These are phyloP conservation scores for Leccinellum albellum DNA, from an alignment of 768 basidiomycete species.

Conservation along the genomic window DNA sequence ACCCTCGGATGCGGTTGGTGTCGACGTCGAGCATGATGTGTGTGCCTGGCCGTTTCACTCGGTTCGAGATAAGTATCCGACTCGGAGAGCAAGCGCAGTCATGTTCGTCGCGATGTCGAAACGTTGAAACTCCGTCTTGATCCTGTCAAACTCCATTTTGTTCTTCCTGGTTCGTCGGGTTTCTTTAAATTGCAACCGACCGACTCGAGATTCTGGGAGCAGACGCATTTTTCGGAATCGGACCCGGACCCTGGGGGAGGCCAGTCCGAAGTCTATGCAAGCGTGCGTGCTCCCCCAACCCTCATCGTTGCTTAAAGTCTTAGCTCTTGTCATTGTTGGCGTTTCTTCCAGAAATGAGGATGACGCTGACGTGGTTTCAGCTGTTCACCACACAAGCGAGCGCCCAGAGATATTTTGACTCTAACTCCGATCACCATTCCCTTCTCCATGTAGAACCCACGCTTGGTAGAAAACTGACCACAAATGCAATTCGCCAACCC, in stretches of 20 bases:
- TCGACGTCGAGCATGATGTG: not conserved
- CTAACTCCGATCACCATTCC: not conserved
- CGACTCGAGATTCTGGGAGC: not conserved
- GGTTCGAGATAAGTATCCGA: not conserved
- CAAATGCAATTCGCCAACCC: not conserved
- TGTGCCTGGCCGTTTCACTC: not conserved
- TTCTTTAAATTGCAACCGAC: not conserved
- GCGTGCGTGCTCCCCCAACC: not conserved
- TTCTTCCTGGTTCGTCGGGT: not conserved
- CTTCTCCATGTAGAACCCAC: not conserved
- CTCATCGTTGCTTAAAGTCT: not conserved
- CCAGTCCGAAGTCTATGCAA: not conserved
- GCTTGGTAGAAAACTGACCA: not conserved
- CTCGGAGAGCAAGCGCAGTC: not conserved
- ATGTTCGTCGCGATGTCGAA: not conserved
- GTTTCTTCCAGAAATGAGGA: not conserved
- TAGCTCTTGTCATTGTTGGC: not conserved
- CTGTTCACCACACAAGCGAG: not conserved
- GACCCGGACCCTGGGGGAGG: not conserved
- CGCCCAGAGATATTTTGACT: not conserved
- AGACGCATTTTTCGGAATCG: not conserved
- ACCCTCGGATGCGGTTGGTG: not conserved
- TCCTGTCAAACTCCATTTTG: not conserved
- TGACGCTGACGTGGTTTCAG: not conserved
- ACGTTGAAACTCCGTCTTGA: not conserved